phyloP scores from a whole-genome alignment of 495 filamentous ascomycete species.

The Xylaria cubensis region DNA sequence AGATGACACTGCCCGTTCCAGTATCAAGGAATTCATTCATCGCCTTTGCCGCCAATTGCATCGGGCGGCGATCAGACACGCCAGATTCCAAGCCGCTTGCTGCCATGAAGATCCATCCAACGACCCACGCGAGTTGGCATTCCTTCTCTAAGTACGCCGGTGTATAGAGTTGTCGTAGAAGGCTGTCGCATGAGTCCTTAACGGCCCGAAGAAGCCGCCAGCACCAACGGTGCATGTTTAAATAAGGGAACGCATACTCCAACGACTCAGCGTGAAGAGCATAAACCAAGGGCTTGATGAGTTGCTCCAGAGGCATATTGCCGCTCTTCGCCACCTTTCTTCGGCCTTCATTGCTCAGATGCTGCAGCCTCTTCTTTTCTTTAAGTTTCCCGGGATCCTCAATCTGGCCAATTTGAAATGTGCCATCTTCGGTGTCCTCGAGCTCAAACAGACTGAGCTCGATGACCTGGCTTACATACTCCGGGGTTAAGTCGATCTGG shows the following conservation, averaged over 20 bases:
- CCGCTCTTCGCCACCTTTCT: slow-evolving; percentile 14
- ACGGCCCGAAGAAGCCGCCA: slow-evolving; percentile 46
- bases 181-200: slow-evolving; percentile 35
- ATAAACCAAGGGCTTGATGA: slow-evolving; percentile 29
- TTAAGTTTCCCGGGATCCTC: slow-evolving; percentile 23
- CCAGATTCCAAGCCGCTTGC: slow-evolving; percentile 23
- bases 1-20: background rate
- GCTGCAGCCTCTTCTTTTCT: slow-evolving; percentile 24
- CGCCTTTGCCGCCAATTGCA: slow-evolving; percentile 17
- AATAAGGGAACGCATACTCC: slow-evolving; percentile 45
- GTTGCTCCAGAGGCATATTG: slow-evolving; percentile 23
- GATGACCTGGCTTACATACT: slow-evolving; percentile 38
- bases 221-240: slow-evolving; percentile 46
- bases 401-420: slow-evolving; percentile 24
- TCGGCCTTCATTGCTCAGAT: slow-evolving; percentile 8
- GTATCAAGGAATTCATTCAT: slow-evolving; percentile 14
- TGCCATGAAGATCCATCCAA: slow-evolving; percentile 50
- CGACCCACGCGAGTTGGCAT: slow-evolving; percentile 46
- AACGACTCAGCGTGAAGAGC: slow-evolving; percentile 39
- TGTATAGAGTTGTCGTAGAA: slow-evolving; percentile 40
- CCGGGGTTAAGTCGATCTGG: slow-evolving; percentile 38
- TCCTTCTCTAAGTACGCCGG: slow-evolving; percentile 46
- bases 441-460: slow-evolving; percentile 33
- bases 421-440: slow-evolving; percentile 28
- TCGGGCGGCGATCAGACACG: slow-evolving; percentile 19